These are phyloP conservation scores for Colletotrichum higginsianum DNA, from an alignment of 2,329 filamentous ascomycete species.

Conservation along the genomic window DNA sequence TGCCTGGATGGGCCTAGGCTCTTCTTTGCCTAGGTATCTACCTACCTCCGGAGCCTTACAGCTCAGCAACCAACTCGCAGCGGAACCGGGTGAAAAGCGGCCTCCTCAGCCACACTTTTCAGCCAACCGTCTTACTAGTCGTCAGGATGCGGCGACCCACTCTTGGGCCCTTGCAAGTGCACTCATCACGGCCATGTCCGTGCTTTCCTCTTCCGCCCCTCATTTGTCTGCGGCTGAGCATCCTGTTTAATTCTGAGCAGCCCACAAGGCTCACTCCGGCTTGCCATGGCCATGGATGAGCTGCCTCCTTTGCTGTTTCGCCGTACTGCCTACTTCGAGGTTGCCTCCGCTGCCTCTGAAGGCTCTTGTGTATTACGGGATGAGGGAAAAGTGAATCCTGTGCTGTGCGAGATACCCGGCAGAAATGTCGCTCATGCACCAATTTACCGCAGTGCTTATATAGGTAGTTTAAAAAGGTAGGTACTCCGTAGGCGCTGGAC, in stretches of 20 bases:
- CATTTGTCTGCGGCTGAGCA: conserved; percentile 41
- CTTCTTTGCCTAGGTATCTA: background rate
- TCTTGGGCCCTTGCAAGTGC: conserved; percentile 5
- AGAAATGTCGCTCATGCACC: background rate
- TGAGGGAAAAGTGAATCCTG: background rate
- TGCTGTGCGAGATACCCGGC: background rate
- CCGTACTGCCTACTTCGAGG: conserved; percentile 6
- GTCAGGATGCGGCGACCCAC: conserved; percentile 17
- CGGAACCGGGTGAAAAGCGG: conserved; percentile 6
- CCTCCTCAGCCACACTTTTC: conserved; percentile 33
- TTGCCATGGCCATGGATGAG: conserved; percentile 11
- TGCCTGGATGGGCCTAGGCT: conserved; percentile 7
- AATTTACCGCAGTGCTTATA: background rate
- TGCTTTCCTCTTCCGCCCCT: conserved; percentile 39
- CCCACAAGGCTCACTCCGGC: conserved; percentile 40
- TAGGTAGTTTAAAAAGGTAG: background rate
- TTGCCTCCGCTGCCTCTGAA: conserved; percentile 8
- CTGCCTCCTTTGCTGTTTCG: conserved; percentile 5
- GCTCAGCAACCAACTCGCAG: conserved; percentile 1
- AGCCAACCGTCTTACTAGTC: conserved; percentile 6
- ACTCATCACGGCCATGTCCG: conserved; percentile 39
- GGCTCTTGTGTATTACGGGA: background rate
- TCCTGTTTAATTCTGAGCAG: conserved; percentile 36
- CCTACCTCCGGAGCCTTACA: conserved; percentile 4
- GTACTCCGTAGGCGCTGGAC: conserved; percentile 1